A percentile compares a stretch with the other conserved stretches of the same genome.
Evolutionary conservation across 129 eudicot species (phyloP).

Genomic region (Cynara cardunculus): DNA sequence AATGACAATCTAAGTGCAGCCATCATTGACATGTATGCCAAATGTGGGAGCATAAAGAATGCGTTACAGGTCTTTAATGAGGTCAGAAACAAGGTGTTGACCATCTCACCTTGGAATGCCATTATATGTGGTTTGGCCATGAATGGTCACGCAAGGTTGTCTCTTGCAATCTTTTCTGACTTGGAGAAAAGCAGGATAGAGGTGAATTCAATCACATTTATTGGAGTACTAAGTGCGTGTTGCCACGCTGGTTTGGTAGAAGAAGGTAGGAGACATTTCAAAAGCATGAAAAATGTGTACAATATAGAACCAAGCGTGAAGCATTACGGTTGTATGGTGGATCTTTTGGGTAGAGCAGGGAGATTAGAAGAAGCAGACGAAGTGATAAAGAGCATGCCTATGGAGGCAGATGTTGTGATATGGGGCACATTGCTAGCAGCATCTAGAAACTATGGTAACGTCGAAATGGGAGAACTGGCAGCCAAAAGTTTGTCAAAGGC

Average conservation of each 20-base stretch:
- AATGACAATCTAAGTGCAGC: constrained; percentile 77
- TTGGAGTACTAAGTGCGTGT: constrained; percentile 90
- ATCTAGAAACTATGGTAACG: constrained; percentile 54
- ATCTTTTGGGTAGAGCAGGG: constrained; percentile 86
- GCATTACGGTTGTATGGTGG: constrained; percentile 95
- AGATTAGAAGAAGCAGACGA: constrained; percentile 74
- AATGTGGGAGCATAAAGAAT: constrained; percentile 67
- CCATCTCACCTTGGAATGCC: constrained; percentile 93
- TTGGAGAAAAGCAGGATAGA: constrained; percentile 39
- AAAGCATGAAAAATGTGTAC: constrained; percentile 55
- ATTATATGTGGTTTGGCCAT: constrained; percentile 85
- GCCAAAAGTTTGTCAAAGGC: constrained; percentile 63
- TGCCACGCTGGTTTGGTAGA: constrained; percentile 89
- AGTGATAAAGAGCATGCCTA: constrained; percentile 62
- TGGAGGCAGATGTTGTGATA: constrained; percentile 87
- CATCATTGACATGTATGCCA: constrained; percentile 88
- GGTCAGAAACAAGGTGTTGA: constrained; percentile 31
- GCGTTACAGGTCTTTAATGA: constrained; percentile 66
- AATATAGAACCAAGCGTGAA: constrained; percentile 65
- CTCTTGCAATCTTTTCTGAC: constrained; percentile 51
- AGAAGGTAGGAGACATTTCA: constrained; percentile 55
- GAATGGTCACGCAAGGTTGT: constrained; percentile 77
- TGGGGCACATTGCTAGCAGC: constrained; percentile 92
- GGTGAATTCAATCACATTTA: constrained; percentile 71
- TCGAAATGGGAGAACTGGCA: constrained; percentile 74